phyloP scores from a whole-genome alignment of 2,329 filamentous ascomycete genomes.

The Colletotrichum plurivorum region DNA sequence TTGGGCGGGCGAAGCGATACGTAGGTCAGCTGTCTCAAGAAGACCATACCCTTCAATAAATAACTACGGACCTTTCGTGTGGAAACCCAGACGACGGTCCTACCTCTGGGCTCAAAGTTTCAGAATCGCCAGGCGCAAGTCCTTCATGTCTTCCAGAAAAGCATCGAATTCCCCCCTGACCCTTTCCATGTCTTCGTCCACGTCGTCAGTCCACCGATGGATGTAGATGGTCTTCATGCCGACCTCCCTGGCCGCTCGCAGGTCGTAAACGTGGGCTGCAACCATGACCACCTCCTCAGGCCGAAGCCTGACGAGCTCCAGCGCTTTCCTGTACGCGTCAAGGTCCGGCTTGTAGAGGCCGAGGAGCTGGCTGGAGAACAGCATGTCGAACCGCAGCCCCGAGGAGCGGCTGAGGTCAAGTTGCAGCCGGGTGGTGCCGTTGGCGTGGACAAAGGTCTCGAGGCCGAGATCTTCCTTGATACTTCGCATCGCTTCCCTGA shows the following conservation, averaged over 20 bases:
- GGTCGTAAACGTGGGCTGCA: conserved; percentile 68
- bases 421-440: conserved; percentile 68
- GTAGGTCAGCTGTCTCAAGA: too few relatives aligned
- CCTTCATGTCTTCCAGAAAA: conserved; percentile 46
- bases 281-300: conserved; percentile 66
- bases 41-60: too few relatives aligned
- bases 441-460: conserved; percentile 66
- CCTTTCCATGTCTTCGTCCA: conserved; percentile 58
- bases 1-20: too few relatives aligned
- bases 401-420: conserved; percentile 65
- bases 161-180: conserved; percentile 57
- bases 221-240: conserved; percentile 69
- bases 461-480: conserved; percentile 53
- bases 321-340: conserved; percentile 60
- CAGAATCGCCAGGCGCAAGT: conserved; percentile 34
- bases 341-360: conserved; percentile 64
- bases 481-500: conserved; percentile 55
- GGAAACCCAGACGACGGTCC: background rate
- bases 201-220: conserved; percentile 67
- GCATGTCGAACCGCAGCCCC: conserved; percentile 62
- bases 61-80: too few relatives aligned
- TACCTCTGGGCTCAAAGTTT: conserved; percentile 3
- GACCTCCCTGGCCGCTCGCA: conserved; percentile 60
- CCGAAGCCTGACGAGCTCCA: conserved; percentile 58
- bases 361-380: conserved; percentile 67